Evolutionary conservation across 2,329 filamentous ascomycete genomes (phyloP).

Genomic region (Mollisiaceae sp.): DNA sequence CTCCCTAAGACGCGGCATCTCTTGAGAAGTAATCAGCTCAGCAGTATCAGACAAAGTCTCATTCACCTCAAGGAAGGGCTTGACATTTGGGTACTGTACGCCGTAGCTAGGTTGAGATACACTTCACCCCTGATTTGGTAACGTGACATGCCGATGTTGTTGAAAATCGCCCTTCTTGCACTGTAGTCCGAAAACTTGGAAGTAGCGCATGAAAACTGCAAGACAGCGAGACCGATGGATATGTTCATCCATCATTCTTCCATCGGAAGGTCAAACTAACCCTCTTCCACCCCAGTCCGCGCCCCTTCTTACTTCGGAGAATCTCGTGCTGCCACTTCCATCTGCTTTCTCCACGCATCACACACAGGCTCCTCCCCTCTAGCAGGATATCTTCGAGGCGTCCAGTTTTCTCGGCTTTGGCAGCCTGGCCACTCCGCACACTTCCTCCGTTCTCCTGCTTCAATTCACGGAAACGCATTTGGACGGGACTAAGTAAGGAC

Average conservation of each 20-base stretch:
- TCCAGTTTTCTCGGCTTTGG: background rate
- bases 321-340: constrained; percentile 8
- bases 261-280: constrained; percentile 6
- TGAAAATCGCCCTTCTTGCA: too few relatives aligned
- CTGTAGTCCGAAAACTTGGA: background rate
- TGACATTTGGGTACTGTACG: too few relatives aligned
- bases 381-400: background rate
- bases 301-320: background rate
- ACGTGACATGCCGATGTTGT: too few relatives aligned
- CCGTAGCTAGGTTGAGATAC: too few relatives aligned
- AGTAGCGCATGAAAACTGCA: background rate
- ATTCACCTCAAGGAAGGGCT: too few relatives aligned
- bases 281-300: background rate
- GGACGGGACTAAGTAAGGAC: background rate
- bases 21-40: too few relatives aligned
- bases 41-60: too few relatives aligned
- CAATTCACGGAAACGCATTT: constrained; percentile 2
- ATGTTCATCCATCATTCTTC: background rate
- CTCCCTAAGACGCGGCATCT: too few relatives aligned
- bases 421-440: constrained; percentile 2
- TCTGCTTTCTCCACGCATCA: constrained; percentile 2
- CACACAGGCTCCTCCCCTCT: constrained; percentile 1
- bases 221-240: background rate
- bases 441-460: background rate
- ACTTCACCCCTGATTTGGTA: too few relatives aligned